Evolutionary conservation across 345 rosid genomes (phyloP).

Genomic region (Nasturtium officinale): DNA sequence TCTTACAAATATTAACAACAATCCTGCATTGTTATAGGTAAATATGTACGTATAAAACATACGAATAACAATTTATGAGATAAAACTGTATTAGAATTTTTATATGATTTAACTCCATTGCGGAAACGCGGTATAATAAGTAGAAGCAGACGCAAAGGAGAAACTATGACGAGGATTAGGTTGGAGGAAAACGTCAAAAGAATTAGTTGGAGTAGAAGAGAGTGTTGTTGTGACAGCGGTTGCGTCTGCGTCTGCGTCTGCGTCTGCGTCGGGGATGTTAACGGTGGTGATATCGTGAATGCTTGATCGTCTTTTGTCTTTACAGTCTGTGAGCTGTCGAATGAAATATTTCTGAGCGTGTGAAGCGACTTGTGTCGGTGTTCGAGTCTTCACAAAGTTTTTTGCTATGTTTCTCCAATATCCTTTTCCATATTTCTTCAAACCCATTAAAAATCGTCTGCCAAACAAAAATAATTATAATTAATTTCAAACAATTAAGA

Average conservation of each 20-base stretch:
- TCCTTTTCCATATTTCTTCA: constrained; percentile 95
- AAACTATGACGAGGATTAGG: constrained; percentile 28
- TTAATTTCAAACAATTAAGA: neutral
- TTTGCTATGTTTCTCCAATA: constrained; percentile 95
- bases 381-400: constrained; percentile 74
- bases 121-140: constrained; percentile 20
- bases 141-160: constrained; percentile 35
- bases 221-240: neutral
- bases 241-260: constrained; percentile 41
- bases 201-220: constrained; percentile 25
- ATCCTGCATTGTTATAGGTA: constrained; percentile 8
- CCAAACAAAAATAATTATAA: neutral
- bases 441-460: constrained; percentile 88
- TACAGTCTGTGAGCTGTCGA: constrained; percentile 86
- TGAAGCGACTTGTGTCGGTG: constrained; percentile 95
- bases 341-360: constrained; percentile 98
- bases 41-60: constrained; percentile 26
- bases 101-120: constrained; percentile 28
- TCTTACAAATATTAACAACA: constrained; percentile 37
- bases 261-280: constrained; percentile 51
- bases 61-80: neutral
- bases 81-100: constrained; percentile 1
- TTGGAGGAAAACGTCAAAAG: constrained; percentile 26
- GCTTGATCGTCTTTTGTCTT: constrained; percentile 95
- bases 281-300: constrained; percentile 96